Evolutionary conservation across 78 protist genomes (phyloP).

Genomic region (Goniomonas avonlea): DNA sequence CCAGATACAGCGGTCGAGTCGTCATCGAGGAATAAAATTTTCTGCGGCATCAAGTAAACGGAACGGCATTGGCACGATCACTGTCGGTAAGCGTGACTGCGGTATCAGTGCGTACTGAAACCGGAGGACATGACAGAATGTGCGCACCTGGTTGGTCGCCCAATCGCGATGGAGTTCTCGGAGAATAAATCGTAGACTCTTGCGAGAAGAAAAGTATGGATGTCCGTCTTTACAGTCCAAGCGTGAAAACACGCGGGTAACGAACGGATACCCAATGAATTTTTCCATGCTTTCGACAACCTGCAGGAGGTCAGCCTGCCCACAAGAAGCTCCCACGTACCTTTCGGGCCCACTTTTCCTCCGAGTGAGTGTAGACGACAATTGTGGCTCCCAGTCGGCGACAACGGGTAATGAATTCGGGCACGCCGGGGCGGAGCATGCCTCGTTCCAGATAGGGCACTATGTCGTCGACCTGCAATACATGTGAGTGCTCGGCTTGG

Average conservation of each 20-base stretch:
- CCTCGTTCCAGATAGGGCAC: background rate
- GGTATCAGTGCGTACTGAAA: too few species aligned
- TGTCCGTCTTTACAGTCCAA: conserved; percentile 18
- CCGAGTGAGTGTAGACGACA: background rate
- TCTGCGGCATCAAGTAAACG: too few species aligned
- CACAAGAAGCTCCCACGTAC: background rate
- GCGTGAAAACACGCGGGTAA: background rate
- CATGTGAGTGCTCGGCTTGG: background rate
- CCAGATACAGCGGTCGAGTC: too few species aligned
- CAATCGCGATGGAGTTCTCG: background rate
- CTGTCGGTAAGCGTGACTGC: too few species aligned
- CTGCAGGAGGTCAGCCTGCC: too few species aligned
- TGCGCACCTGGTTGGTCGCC: too few species aligned
- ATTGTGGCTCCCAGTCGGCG: conserved; percentile 1
- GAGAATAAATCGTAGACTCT: background rate
- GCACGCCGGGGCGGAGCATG: conserved; percentile 7
- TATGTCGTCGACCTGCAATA: background rate
- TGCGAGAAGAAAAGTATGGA: conserved; percentile 6
- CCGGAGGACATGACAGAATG: too few species aligned
- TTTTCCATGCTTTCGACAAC: too few species aligned
- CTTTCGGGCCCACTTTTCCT: background rate
- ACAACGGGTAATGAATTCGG: background rate
- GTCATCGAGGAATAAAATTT: too few species aligned
- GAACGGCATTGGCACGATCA: too few species aligned
- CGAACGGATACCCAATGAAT: background rate